These are phyloP conservation scores for Pyrus hybrid DNA, from an alignment of 331 rosid species.

Conservation along the genomic window DNA sequence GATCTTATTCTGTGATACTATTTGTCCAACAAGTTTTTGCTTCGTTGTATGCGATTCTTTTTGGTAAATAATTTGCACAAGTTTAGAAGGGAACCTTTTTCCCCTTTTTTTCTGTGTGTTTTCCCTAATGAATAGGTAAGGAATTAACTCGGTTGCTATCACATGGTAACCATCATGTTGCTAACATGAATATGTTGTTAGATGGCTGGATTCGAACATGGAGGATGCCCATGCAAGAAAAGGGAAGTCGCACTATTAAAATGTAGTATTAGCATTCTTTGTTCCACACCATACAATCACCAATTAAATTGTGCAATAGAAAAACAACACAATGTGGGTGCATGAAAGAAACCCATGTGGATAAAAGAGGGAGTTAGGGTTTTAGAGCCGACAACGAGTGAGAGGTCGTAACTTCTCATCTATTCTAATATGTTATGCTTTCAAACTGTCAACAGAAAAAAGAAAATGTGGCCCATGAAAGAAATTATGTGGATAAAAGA, in stretches of 20 bases:
- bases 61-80: background rate
- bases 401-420: background rate
- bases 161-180: conserved; percentile 4
- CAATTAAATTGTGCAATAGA: background rate
- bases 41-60: conserved; percentile 9
- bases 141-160: background rate
- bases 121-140: background rate
- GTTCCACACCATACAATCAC: background rate
- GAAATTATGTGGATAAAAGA: background rate
- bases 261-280: background rate
- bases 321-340: background rate
- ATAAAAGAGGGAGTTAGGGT: background rate
- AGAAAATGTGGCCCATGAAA: background rate
- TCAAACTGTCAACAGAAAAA: background rate
- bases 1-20: conserved; percentile 4
- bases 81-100: background rate
- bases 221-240: conserved; percentile 7
- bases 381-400: background rate
- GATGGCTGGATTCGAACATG: background rate
- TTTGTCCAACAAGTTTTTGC: conserved; percentile 5
- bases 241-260: background rate
- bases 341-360: background rate
- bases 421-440: background rate
- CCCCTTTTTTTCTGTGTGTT: background rate
- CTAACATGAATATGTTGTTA: background rate